phyloP scores from a whole-genome alignment of 2,329 filamentous ascomycete genomes.

The Sclerotinia spermophila region DNA sequence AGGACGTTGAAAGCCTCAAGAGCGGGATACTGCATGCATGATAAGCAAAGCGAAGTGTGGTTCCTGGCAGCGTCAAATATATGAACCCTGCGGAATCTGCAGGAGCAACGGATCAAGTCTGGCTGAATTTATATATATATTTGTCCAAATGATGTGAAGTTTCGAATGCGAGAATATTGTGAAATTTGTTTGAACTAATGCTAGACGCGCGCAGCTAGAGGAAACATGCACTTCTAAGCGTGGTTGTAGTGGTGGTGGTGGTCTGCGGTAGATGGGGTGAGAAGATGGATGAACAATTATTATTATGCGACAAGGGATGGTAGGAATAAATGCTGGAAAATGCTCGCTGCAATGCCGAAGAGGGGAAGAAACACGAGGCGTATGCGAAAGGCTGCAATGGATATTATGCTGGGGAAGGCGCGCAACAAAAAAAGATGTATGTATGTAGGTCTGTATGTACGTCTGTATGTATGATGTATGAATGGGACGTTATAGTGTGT shows the following conservation, averaged over 20 bases:
- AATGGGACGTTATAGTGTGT: slow-evolving; percentile 8
- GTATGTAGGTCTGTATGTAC: background rate
- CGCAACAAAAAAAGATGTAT: slow-evolving; percentile 9
- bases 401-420: slow-evolving; percentile 15
- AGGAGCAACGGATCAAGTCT: slow-evolving; percentile 32
- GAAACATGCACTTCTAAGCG: slow-evolving; percentile 26
- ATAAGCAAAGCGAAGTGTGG: slow-evolving; percentile 34
- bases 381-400: slow-evolving; percentile 16
- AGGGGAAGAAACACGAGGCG: slow-evolving; percentile 7
- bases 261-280: slow-evolving; percentile 15
- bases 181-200: slow-evolving; percentile 8
- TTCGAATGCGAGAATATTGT: slow-evolving; percentile 27
- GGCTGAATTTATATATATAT: slow-evolving; percentile 20
- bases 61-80: slow-evolving; percentile 37
- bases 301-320: slow-evolving; percentile 13
- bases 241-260: slow-evolving; percentile 11
- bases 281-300: slow-evolving; percentile 14
- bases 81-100: slow-evolving; percentile 33
- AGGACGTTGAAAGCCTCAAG: slow-evolving; percentile 31
- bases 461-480: slow-evolving; percentile 7
- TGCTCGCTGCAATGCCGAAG: slow-evolving; percentile 14
- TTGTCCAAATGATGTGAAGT: slow-evolving; percentile 19
- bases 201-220: slow-evolving; percentile 31
- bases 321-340: slow-evolving; percentile 20
- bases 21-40: slow-evolving; percentile 39